Evolutionary conservation across 208 protist species (phyloP), one percentile per base, ranked within the genome.

Genomic region (Leishmania gerbilli): DNA sequence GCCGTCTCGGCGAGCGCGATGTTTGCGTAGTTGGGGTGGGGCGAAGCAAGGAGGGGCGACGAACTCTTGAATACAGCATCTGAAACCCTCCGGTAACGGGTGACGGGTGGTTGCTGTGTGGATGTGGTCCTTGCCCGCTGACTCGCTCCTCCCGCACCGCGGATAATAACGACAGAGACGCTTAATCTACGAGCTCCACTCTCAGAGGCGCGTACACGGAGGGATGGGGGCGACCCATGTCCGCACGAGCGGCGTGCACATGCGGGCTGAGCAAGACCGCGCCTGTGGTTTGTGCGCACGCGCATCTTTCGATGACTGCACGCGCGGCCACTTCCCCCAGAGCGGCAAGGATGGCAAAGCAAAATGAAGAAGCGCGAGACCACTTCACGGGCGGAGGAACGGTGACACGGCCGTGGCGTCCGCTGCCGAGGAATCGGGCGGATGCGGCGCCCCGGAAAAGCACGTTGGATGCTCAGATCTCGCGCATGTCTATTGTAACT

Each of bases 11-110:
- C 80, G 21, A 77, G 76, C n/a, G 72, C 77, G 6, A 97, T 97
- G 93, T 97, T 95, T 64, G 91, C 87, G 27, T 97, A 87, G 90
- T 0, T 8, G 24, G 31, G 24, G 27, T 15, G n/a, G 47, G 40
- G 68, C 24, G 15, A 37, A 62, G 34, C 53, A 13, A 34, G n/a
- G 24, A 51, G 31, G 6, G 42, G 47, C 6, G 72, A 24, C 42
- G 27, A 51, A 27, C 40, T 47, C 67, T 47, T 47, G 19, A 71
- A 47, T 11, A 31, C 34, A 37, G 7, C 2, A 24, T 7, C n/a
- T 13, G 34, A 68, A 5, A 31, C 64, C 64, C 34, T 42, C 17
- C 64, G 34, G 34, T 68, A 15, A 21, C 34, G 27, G 64, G 64
- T 17, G 15, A 24, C 42, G 17, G 5, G 17, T 37, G 51, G 34